A percentile compares a stretch with the other conserved stretches of the same genome.
phyloP scores from a whole-genome alignment of 2,329 filamentous ascomycete genomes.

The Colletotrichum salicis region DNA sequence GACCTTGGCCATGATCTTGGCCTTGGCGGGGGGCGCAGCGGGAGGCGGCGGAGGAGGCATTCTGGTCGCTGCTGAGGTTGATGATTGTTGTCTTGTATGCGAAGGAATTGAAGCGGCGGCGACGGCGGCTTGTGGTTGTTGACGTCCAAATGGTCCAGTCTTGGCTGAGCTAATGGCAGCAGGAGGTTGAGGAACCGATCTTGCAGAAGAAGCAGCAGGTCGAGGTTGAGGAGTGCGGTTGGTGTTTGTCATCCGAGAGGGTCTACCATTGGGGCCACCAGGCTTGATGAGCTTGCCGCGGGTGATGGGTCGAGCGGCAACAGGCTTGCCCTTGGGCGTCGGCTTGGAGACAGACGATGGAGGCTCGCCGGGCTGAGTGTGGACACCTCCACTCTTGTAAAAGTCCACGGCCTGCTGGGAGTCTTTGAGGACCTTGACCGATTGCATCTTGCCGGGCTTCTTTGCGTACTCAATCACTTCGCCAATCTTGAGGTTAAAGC shows the following conservation, averaged over 20 bases:
- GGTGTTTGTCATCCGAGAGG: slow-evolving; percentile 72
- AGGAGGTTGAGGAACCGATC: slow-evolving; percentile 45
- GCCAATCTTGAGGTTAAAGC: slow-evolving; percentile 84
- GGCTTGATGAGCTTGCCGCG: slow-evolving; percentile 92
- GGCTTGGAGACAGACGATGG: slow-evolving; percentile 84
- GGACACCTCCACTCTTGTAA: slow-evolving; percentile 94
- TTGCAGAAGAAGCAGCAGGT: slow-evolving; percentile 47
- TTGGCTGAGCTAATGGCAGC: slow-evolving; percentile 43
- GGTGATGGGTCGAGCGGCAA: slow-evolving; percentile 90
- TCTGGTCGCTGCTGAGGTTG: slow-evolving; percentile 42
- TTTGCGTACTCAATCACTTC: slow-evolving; percentile 94
- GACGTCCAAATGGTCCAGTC: slow-evolving; percentile 36
- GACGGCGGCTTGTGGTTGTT: slow-evolving; percentile 35
- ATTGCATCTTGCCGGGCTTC: slow-evolving; percentile 92
- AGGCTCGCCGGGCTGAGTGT: slow-evolving; percentile 86
- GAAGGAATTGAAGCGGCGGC: slow-evolving; percentile 32
- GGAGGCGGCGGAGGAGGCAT: slow-evolving; percentile 71
- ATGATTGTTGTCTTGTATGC: slow-evolving; percentile 30
- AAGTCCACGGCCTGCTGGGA: slow-evolving; percentile 79
- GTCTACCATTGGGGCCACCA: slow-evolving; percentile 84
- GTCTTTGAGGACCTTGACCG: slow-evolving; percentile 92
- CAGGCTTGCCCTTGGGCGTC: slow-evolving; percentile 86
- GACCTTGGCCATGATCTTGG: slow-evolving; percentile 86
- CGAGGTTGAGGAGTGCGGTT: slow-evolving; percentile 57
- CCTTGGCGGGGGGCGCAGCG: slow-evolving; percentile 68